phyloP scores from a whole-genome alignment of 306 rosid species.

The Albizia julibrissin region DNA sequence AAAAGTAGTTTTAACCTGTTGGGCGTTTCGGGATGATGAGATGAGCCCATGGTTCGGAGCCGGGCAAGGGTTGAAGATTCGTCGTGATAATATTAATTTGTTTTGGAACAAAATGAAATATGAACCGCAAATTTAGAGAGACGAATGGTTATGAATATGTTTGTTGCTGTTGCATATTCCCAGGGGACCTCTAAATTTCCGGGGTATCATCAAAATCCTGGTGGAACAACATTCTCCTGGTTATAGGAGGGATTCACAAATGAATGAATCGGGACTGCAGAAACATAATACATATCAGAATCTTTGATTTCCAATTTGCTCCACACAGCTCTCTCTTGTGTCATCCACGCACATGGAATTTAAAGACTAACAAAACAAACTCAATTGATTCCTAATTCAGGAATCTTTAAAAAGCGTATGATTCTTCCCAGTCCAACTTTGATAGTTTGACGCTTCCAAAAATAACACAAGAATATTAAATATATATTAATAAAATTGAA shows the following conservation, averaged over 20 bases:
- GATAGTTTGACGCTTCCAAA: neutral
- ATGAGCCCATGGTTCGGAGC: too few species aligned
- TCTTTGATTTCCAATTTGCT: neutral
- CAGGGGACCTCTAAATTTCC: neutral
- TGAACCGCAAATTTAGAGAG: neutral
- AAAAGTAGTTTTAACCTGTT: neutral
- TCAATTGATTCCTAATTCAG: neutral
- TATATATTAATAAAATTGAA: neutral
- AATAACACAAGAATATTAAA: neutral
- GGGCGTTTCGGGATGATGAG: too few species aligned
- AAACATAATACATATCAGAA: neutral
- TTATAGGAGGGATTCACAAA: neutral
- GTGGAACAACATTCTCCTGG: neutral
- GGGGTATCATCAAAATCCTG: neutral
- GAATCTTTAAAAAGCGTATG: neutral
- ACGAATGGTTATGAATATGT: neutral
- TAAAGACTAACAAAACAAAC: neutral
- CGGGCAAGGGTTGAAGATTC: too few species aligned
- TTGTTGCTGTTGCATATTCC: neutral
- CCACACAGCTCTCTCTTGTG: neutral
- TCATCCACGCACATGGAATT: neutral
- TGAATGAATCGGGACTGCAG: neutral
- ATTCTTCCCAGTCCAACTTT: neutral
- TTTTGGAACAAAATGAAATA: neutral
- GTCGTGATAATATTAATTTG: too few species aligned